A percentile compares a stretch with the other conserved stretches of the same genome.
Conservation (phyloP, 768 basidiomycete genomes). For the Glaciozyma antarctica region DNA sequence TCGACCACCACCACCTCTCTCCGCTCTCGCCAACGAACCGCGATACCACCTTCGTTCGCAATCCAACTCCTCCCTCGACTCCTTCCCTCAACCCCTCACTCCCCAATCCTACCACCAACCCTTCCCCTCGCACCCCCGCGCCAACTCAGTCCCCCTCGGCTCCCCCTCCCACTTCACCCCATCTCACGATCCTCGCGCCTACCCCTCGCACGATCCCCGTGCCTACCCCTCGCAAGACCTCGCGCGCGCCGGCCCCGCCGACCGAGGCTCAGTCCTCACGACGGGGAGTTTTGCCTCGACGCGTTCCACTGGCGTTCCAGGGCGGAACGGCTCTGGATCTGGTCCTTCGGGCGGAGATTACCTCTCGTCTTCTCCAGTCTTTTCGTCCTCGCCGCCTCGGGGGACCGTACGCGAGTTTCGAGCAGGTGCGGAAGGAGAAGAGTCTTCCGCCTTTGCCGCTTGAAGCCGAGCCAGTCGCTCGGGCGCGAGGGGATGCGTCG, state of each 20-base stretch:
- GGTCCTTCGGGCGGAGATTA: conserved; percentile 8
- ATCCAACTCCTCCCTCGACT: conserved; percentile 30
- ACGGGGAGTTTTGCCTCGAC: background rate
- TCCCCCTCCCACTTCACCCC: too few species aligned
- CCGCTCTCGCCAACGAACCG: conserved; percentile 58
- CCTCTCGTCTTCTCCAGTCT: background rate
- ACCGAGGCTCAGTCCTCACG: background rate
- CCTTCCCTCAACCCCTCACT: conserved; percentile 6
- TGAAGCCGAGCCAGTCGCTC: background rate
- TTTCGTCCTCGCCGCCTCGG: background rate
- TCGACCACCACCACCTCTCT: conserved; percentile 81
- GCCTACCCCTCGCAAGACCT: background rate
- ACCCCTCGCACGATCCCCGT: too few species aligned
- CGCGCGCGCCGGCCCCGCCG: background rate
- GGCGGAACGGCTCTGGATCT: conserved; percentile 5
- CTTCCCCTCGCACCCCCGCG: background rate
- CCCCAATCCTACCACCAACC: background rate
- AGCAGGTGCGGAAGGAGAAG: conserved; percentile 1
- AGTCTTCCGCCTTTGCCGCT: background rate
- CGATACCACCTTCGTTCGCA: conserved; percentile 30
- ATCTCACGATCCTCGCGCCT: too few species aligned
- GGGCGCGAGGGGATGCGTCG: background rate
- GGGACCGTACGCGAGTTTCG: background rate
- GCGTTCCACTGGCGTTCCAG: conserved; percentile 9
- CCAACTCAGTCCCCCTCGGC: background rate